Evolutionary conservation across 768 basidiomycete species (phyloP).

Genomic region (Lactarius sp.): DNA sequence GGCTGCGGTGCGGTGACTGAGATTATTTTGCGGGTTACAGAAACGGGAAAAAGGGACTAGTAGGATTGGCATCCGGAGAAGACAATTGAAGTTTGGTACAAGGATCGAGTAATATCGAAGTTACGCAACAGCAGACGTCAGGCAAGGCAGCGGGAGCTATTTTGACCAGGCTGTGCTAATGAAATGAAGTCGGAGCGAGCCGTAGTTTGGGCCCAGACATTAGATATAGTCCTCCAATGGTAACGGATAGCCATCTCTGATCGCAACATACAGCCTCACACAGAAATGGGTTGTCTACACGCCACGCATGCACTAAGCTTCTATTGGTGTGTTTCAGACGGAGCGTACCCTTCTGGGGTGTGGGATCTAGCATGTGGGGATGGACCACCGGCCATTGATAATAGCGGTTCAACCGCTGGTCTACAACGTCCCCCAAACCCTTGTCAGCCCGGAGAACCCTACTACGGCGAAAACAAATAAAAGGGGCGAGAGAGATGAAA

Average conservation of each 20-base stretch:
- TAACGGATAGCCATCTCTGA: background rate
- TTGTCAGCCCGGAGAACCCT: background rate
- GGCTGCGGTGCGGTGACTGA: background rate
- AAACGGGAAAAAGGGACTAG: slow-evolving; percentile 1
- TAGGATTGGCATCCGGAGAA: slow-evolving; percentile 10
- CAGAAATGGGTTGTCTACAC: background rate
- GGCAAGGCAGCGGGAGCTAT: background rate
- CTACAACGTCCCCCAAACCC: background rate
- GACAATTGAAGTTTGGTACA: slow-evolving; percentile 11
- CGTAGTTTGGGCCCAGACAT: slow-evolving; percentile 2
- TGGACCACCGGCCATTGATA: slow-evolving; percentile 8
- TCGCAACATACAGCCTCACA: background rate
- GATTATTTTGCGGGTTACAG: background rate
- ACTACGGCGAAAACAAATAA: background rate
- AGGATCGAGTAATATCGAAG: slow-evolving; percentile 12
- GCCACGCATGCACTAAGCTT: background rate
- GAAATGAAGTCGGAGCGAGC: slow-evolving; percentile 3
- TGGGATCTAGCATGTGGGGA: slow-evolving; percentile 6
- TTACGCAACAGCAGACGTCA: background rate
- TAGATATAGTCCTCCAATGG: background rate
- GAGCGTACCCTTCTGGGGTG: slow-evolving; percentile 15
- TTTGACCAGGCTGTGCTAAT: slow-evolving; percentile 8
- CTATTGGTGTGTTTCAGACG: slow-evolving; percentile 12
- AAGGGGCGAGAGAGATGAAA: no score
- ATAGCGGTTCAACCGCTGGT: slow-evolving; percentile 16